These are phyloP conservation scores for Trypanosoma brucei DNA, from an alignment of 208 protist genomes.

Conservation along the genomic window DNA sequence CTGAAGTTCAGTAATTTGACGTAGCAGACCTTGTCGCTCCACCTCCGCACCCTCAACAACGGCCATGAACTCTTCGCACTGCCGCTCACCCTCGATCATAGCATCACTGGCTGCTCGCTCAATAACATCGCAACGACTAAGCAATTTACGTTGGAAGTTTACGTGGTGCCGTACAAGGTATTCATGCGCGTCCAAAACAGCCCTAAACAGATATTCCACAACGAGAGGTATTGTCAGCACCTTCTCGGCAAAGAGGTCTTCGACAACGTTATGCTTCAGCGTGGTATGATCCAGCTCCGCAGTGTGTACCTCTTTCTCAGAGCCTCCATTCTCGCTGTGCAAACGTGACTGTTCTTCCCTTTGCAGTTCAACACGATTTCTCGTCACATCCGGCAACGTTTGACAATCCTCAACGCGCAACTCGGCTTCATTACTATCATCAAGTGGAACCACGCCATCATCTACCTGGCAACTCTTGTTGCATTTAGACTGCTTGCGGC, in stretches of 20 bases:
- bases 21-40: slow-evolving; percentile 49
- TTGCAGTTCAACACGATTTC: no score
- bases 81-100: slow-evolving; percentile 53
- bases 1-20: slow-evolving; percentile 35
- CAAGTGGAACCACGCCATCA: no score
- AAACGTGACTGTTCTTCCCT: no score
- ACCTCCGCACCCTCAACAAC: slow-evolving; percentile 48
- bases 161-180: slow-evolving; percentile 24
- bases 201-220: slow-evolving; percentile 31
- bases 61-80: slow-evolving; percentile 37
- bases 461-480: no score
- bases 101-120: slow-evolving; percentile 51
- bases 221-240: slow-evolving; percentile 34
- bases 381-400: no score
- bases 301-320: no score
- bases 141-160: slow-evolving; percentile 32
- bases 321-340: no score
- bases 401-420: no score
- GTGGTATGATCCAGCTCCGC: no score
- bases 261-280: not conserved
- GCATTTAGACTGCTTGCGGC: no score
- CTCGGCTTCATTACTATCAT: no score
- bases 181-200: slow-evolving; percentile 24
- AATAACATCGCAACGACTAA: slow-evolving; percentile 45
- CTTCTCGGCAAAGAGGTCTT: slow-evolving; percentile 52